Conservation (phyloP, 2,329 filamentous ascomycete genomes). For the Talaromyces sp. region DNA sequence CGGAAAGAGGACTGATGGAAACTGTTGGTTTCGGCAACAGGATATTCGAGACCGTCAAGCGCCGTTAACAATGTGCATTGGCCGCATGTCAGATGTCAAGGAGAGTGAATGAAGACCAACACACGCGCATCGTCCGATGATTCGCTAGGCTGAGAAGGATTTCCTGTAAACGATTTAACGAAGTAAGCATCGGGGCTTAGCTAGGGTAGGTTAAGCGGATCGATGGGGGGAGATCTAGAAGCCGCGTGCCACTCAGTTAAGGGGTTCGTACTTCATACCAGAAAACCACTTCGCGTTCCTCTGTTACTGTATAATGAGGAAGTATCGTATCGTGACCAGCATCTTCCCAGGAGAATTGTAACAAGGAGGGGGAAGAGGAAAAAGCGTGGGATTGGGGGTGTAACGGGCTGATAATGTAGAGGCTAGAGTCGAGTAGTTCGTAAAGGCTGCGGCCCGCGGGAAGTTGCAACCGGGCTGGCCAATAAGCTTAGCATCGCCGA, state of each 20-base stretch:
- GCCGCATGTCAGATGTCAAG: background rate
- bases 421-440: background rate
- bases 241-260: too few relatives aligned
- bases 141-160: background rate
- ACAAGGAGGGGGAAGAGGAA: too few relatives aligned
- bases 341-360: too few relatives aligned
- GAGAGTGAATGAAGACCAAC: background rate
- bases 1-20: background rate
- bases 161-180: background rate
- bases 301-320: too few relatives aligned
- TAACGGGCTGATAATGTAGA: too few relatives aligned
- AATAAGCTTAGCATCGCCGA: background rate
- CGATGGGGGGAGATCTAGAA: too few relatives aligned
- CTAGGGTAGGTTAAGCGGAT: too few relatives aligned
- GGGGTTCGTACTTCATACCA: too few relatives aligned
- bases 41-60: background rate
- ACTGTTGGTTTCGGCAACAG: background rate
- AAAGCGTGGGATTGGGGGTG: too few relatives aligned
- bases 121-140: slow-evolving; percentile 6
- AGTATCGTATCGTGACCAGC: too few relatives aligned
- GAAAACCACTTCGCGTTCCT: too few relatives aligned
- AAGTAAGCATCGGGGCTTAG: background rate
- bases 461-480: background rate
- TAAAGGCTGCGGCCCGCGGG: background rate
- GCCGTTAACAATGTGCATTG: background rate